Percentiles rank a stretch among this genome's conserved stretches.
Evolutionary conservation across 2,329 filamentous ascomycete genomes (phyloP).

Genomic region (Colletotrichum liaoningense): DNA sequence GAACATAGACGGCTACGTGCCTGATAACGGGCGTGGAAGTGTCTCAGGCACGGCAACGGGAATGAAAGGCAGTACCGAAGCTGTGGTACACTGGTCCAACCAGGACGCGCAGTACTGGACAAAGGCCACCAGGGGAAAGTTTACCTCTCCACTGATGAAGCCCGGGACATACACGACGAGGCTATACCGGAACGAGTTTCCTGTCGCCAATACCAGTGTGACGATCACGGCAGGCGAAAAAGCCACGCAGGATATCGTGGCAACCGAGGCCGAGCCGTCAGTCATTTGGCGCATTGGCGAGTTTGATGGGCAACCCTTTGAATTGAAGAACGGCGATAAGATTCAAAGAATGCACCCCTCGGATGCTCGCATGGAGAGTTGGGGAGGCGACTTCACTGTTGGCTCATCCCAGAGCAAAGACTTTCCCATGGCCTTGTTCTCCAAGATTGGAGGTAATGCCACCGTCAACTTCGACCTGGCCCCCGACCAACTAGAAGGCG

Average conservation of each 20-base stretch:
- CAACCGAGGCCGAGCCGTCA: conserved; percentile 49
- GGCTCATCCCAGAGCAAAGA: conserved; percentile 56
- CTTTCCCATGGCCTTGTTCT: conserved; percentile 70
- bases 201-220: conserved; percentile 58
- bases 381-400: conserved; percentile 64
- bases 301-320: conserved; percentile 66
- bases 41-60: conserved; percentile 66
- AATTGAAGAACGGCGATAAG: conserved; percentile 68
- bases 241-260: conserved; percentile 59
- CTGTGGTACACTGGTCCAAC: conserved; percentile 70
- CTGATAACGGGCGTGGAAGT: conserved; percentile 59
- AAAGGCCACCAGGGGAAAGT: conserved; percentile 58
- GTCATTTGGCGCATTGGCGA: conserved; percentile 67
- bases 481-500: conserved; percentile 52
- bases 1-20: conserved; percentile 63
- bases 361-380: conserved; percentile 63
- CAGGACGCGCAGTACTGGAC: conserved; percentile 67
- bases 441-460: conserved; percentile 56
- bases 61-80: conserved; percentile 57
- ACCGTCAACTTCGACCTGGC: conserved; percentile 63
- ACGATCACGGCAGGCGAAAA: conserved; percentile 58
- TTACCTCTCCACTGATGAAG: conserved; percentile 69
- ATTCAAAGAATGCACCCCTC: conserved; percentile 69
- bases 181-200: conserved; percentile 67
- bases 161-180: conserved; percentile 70